Conservation (phyloP, 495 filamentous ascomycete genomes). For the Talaromyces thailandensis region DNA sequence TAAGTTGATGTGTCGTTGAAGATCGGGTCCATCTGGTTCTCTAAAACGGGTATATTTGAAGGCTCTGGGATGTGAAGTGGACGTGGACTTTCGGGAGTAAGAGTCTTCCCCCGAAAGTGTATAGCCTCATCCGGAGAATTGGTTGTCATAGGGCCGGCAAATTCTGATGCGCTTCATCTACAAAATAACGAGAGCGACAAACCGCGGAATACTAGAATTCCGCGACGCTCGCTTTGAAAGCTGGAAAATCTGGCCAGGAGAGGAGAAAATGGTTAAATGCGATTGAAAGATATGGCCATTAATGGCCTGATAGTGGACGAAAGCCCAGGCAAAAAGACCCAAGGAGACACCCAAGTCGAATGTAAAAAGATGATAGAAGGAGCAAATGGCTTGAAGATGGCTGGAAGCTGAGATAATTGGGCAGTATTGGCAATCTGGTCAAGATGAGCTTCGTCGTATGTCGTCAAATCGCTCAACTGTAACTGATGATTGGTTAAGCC, state of each 20-base stretch:
- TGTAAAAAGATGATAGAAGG: neutral
- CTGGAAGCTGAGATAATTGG: neutral
- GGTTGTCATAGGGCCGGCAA: slow-evolving; percentile 50
- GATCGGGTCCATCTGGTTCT: slow-evolving; percentile 63
- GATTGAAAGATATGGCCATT: neutral
- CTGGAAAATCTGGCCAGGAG: neutral
- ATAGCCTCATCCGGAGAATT: slow-evolving; percentile 53
- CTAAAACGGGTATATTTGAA: slow-evolving; percentile 60
- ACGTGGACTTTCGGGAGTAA: slow-evolving; percentile 65
- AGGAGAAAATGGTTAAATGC: neutral
- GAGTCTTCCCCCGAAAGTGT: slow-evolving; percentile 56
- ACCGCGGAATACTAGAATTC: slow-evolving; percentile 5
- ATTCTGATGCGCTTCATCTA: slow-evolving; percentile 34
- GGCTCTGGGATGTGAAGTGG: slow-evolving; percentile 62
- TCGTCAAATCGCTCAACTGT: neutral
- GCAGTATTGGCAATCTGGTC: neutral
- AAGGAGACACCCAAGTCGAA: neutral
- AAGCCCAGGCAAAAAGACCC: neutral
- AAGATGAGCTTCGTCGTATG: neutral
- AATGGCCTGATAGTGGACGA: neutral
- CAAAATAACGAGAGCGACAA: slow-evolving; percentile 15
- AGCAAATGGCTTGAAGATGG: neutral
- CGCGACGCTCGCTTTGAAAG: neutral
- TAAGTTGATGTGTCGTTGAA: slow-evolving; percentile 61
- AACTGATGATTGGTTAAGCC: neutral